Evolutionary conservation across 2,329 filamentous ascomycete genomes (phyloP).

Genomic region (Pyrenochaeta sp.): DNA sequence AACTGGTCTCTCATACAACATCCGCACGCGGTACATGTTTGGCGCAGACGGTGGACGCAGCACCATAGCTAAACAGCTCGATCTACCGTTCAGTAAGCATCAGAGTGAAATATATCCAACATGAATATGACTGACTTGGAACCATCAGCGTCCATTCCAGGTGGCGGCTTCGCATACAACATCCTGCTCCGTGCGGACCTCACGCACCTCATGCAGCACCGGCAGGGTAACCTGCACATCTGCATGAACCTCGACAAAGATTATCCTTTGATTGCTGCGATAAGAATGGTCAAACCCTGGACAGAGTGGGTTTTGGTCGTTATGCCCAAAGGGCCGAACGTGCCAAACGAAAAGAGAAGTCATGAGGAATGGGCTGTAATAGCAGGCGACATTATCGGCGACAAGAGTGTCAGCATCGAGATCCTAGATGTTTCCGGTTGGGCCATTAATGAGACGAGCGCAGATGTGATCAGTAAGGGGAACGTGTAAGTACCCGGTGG

Average conservation of each 20-base stretch:
- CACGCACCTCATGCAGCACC: constrained; percentile 57
- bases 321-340: constrained; percentile 17
- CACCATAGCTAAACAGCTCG: constrained; percentile 56
- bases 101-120: not conserved
- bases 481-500: constrained; percentile 14
- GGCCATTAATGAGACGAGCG: constrained; percentile 24
- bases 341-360: constrained; percentile 4
- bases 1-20: constrained; percentile 50
- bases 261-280: constrained; percentile 59
- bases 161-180: constrained; percentile 61
- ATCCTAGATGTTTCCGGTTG: constrained; percentile 18
- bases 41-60: constrained; percentile 65
- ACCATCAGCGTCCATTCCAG: constrained; percentile 46
- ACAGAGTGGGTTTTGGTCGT: constrained; percentile 60
- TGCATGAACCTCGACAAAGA: constrained; percentile 64
- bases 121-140: not conserved
- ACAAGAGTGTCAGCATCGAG: constrained; percentile 14
- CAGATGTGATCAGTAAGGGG: constrained; percentile 19
- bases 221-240: constrained; percentile 69
- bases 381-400: constrained; percentile 15
- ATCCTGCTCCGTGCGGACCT: constrained; percentile 62
- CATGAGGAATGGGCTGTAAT: constrained; percentile 20
- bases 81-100: constrained; percentile 54
- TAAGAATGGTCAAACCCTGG: constrained; percentile 71
- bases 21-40: constrained; percentile 66